Evolutionary conservation across 352 stramenopile species (phyloP), one percentile per base, ranked within the genome.

Genomic region (Phytophthora tubulina): DNA sequence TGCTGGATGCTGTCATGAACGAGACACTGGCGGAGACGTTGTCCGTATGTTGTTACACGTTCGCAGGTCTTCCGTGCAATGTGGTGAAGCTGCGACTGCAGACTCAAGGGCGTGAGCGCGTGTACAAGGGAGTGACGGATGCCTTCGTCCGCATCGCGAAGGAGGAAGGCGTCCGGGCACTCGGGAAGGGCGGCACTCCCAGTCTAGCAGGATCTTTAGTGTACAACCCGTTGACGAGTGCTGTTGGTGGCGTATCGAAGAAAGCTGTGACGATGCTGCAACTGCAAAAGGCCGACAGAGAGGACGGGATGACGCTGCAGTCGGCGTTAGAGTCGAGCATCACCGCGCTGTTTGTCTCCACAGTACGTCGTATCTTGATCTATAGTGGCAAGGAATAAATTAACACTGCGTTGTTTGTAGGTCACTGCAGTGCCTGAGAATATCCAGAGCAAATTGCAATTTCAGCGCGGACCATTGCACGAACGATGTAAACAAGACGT

Each of bases 221-320:
- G 45, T 83, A 93, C 41, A 95, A 94, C 67, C 82, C 89, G 51
- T 85, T 96, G 49, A 76, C 91, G 41, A 92, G 92, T 57, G 91
- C 79, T 46, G 83, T 78, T 32, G 93, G 94, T 49, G 84, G 86
- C 48, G 74, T 84, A 27, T 72, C 88, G 14, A 76, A 82, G 27
- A 85, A 84, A 39, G 66, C 78, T 6, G 69, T 86, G 58, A 50
- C 89, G 13, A 75, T 72, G 31, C 53, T 88, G 52, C 80, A 90
- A 58, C 67, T 75, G 30, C 72, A 83, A 44, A 66, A 73, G 56
- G 38, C 65, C 70, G 49, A 67, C 88, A 10, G 83, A 94, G 84
- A 93, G 6, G 50, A 56, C 14, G 32, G 11, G 38, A 56, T 44
- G 50, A 32, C 50, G 30, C 31, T 41, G 5, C 31, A 45, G 42